Evolutionary conservation across 495 filamentous ascomycete species (phyloP), one percentile per base, ranked within the genome.

Genomic region (Wilcoxina mikolae): DNA sequence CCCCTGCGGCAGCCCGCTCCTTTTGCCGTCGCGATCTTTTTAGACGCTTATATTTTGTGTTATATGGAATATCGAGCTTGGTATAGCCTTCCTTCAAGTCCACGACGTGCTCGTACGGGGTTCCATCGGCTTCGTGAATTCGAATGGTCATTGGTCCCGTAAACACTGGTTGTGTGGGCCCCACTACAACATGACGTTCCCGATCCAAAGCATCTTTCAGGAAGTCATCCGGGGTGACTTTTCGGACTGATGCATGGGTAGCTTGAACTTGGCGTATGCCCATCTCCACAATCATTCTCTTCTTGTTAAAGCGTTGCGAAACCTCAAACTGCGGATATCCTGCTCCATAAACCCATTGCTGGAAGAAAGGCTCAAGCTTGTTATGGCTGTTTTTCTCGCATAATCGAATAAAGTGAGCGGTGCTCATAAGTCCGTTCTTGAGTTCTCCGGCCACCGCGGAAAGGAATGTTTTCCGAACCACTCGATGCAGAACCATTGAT

Each of bases 71-170:
- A 44, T 95, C 87, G 54, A 95, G 82, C 54, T 79, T 83, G 4
- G 81, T 84, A 35, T 77, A 73, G 5, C 80, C 79, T 53, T 95
- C 87, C 59, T 86, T 87, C 65, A 99, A 93, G 53, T 94, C 84
- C 24, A 95, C 85, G 59, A 95, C 94, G 64, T 99, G 91, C 68
- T 99, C 91, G 67, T 99, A 99, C 20, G 91, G 91, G 2, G 93
- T 96, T 15, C 91, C 91, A 65, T 99, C 93, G 24, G 91, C 93
- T 70, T 99, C 91, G 71, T 99, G 91, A 57, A 99, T 95, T 43
- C 93, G 78, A 59, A 99, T 84, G 0, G 91, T 96, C 84, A 96
- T 94, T 0, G 93, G 90, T 0, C 89, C 89, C 2, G 86, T 90
- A 67, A 96, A 99, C 2, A 85, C 72, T 29, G 81, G 80, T 57